phyloP scores from a whole-genome alignment of 2,329 filamentous ascomycete genomes.

The Epichloe amarillans region DNA sequence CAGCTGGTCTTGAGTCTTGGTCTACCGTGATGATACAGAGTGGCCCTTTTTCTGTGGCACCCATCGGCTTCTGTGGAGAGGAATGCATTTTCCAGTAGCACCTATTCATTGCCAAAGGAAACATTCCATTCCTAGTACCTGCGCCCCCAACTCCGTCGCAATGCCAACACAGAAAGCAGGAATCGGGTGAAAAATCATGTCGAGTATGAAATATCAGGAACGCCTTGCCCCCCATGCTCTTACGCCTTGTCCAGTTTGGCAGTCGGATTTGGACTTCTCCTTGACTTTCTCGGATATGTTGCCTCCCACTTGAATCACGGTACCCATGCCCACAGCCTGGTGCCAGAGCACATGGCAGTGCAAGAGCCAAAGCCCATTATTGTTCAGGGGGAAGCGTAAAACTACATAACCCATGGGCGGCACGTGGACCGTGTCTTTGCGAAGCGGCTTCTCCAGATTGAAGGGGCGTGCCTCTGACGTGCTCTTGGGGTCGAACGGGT shows the following conservation, averaged over 20 bases:
- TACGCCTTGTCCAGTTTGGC: not conserved
- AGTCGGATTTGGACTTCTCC: not conserved
- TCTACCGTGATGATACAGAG: too few species aligned
- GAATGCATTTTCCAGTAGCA: too few species aligned
- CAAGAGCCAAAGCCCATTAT: constrained; percentile 24
- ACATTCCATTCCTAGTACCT: not conserved
- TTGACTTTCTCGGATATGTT: not conserved
- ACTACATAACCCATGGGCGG: constrained; percentile 22
- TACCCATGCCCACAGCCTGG: constrained; percentile 20
- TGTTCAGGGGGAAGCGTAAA: constrained; percentile 21
- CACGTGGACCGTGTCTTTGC: constrained; percentile 20
- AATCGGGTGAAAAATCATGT: not conserved
- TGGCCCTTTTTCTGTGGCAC: too few species aligned
- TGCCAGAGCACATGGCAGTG: constrained; percentile 26
- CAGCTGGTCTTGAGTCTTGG: too few species aligned
- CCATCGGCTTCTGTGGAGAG: too few species aligned
- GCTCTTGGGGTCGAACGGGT: constrained; percentile 6
- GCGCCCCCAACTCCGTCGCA: not conserved
- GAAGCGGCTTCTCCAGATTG: constrained; percentile 13
- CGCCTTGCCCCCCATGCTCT: not conserved
- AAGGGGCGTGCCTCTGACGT: not conserved
- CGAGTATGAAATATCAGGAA: not conserved
- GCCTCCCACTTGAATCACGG: constrained; percentile 6
- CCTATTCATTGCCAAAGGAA: not conserved
- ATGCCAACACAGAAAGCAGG: not conserved